Conservation (phyloP, 352 stramenopile genomes). For the Phytophthora niederhauseri region DNA sequence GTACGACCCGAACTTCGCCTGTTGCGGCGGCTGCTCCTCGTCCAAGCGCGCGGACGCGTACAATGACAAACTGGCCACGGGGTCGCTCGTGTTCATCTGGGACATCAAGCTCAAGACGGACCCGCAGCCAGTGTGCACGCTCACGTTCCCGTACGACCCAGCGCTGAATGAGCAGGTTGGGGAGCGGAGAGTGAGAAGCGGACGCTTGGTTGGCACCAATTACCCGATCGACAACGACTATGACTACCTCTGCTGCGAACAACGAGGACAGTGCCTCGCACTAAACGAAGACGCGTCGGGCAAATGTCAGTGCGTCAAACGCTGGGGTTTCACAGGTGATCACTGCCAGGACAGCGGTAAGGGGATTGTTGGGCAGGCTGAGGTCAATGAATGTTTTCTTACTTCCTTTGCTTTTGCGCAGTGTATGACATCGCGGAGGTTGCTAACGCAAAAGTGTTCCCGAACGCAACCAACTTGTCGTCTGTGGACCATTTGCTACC, state of each 20-base stretch:
- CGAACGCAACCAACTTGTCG: constrained; percentile 41
- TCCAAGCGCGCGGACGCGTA: constrained; percentile 53
- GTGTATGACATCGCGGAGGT: constrained; percentile 62
- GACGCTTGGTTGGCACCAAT: constrained; percentile 56
- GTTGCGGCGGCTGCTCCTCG: constrained; percentile 74
- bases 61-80: constrained; percentile 53
- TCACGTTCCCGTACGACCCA: constrained; percentile 72
- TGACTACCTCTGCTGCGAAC: constrained; percentile 70
- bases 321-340: constrained; percentile 70
- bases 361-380: too few species aligned
- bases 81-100: constrained; percentile 71
- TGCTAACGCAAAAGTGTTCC: constrained; percentile 55
- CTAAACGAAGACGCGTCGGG: constrained; percentile 66
- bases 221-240: constrained; percentile 82
- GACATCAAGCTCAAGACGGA: constrained; percentile 65
- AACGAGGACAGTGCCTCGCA: constrained; percentile 51
- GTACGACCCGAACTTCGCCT: constrained; percentile 67
- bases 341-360: constrained; percentile 71
- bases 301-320: constrained; percentile 65
- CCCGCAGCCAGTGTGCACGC: constrained; percentile 43
- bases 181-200: constrained; percentile 63
- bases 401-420: constrained; percentile 18
- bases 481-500: constrained; percentile 43
- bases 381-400: background rate
- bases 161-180: constrained; percentile 62